Evolutionary conservation across 176 grass and related monocot species (phyloP), one percentile per base, ranked within the genome.

Genomic region (Musa beccarii): DNA sequence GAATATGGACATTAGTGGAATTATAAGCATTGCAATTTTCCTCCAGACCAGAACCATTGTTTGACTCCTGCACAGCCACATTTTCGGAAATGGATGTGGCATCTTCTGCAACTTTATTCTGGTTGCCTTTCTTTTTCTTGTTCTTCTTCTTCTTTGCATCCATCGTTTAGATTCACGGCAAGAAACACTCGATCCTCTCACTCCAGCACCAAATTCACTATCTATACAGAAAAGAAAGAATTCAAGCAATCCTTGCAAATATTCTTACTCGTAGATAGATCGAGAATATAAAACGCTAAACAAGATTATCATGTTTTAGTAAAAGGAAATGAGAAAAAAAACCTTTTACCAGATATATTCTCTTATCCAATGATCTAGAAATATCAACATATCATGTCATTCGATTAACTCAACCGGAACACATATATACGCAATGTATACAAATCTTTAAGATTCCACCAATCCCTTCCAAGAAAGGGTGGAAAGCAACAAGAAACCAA

Each of bases 111-210:
- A 81, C 88, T 83, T 90, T 93, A 73, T 78, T 69, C 79, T 91
- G 95, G 69, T 83, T 93, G 72, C 84, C 90, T 73, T 92, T 94
- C 86, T 97, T 93, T 84, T 94, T 99, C 78, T 76, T 91, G 81
- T 87, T 94, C 81, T 84, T 89, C 88, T 99, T 99, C 80, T 94
- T 99, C 80, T 91, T 94, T 52, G 75, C 14, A 87, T 93, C 88
- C 95, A 99, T 94, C 51, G 65, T 59, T 89, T 57, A 64, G 43
- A 34, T 23, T 62, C 43, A 51, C 28, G 12, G 56, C 1, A 20
- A 53, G 49, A 50, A 20, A 23, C 3, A 66, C 53, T 64, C 49
- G 6, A 28, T 53, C 19, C 21, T 63, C 55, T 53, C 21, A 0
- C 49, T 78, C 67, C 15, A 23, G 11, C 10, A 15, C 26, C 1